Percentiles rank a stretch among this genome's conserved stretches.
phyloP scores from a whole-genome alignment of 1,139 yeast species.

The Keqinozyma sinolaborantium region DNA sequence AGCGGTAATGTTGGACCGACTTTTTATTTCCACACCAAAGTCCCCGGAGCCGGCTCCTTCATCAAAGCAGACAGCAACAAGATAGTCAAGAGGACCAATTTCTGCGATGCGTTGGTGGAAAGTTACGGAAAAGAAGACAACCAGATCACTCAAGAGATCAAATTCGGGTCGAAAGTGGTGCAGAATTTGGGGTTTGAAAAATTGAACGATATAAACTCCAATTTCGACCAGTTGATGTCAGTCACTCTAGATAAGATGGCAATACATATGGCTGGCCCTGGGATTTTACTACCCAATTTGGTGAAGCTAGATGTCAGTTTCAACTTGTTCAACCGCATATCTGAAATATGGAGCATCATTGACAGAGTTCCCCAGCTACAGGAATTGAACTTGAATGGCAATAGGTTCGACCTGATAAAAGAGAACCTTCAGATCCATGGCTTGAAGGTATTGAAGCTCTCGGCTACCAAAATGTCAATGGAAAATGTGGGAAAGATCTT shows the following conservation, averaged over 20 bases:
- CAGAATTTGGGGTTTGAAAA: constrained; percentile 67
- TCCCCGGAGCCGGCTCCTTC: constrained; percentile 58
- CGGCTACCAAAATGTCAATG: constrained; percentile 28
- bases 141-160: constrained; percentile 19
- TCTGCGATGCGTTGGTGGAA: constrained; percentile 47
- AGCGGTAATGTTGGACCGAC: constrained; percentile 66
- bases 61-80: constrained; percentile 43
- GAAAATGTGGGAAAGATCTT: constrained; percentile 23
- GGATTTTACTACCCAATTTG: constrained; percentile 21
- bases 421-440: constrained; percentile 23
- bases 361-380: constrained; percentile 30
- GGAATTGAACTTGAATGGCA: constrained; percentile 60
- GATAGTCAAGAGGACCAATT: constrained; percentile 21
- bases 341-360: constrained; percentile 35
- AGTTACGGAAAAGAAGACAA: constrained; percentile 40
- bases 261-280: constrained; percentile 5
- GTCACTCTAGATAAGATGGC: constrained; percentile 47
- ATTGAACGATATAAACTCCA: constrained; percentile 43
- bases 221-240: constrained; percentile 41
- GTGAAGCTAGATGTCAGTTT: constrained; percentile 56
- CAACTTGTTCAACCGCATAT: constrained; percentile 49
- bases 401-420: constrained; percentile 40
- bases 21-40: constrained; percentile 44
- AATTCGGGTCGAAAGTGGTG: constrained; percentile 53
- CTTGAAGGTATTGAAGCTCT: constrained; percentile 18